Evolutionary conservation across 805 yeast species (phyloP).

Genomic region (Candida xiaguanensis): DNA sequence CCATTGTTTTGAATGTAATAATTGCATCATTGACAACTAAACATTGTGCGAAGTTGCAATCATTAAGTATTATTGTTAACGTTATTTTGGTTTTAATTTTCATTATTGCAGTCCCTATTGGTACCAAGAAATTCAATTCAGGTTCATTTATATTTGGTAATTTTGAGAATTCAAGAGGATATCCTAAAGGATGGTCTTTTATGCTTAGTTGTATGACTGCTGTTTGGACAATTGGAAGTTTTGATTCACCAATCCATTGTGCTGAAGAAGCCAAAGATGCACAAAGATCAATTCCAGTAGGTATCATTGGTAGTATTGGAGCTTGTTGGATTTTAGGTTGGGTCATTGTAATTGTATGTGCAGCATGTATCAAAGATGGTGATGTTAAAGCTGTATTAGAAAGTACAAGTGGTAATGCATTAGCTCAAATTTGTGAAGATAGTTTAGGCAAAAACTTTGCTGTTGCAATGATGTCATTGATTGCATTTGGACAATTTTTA

Average conservation of each 20-base stretch:
- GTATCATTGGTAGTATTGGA: constrained; percentile 52
- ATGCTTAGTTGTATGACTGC: constrained; percentile 56
- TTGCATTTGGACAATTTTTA: constrained; percentile 57
- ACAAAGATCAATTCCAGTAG: constrained; percentile 56
- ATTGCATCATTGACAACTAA: constrained; percentile 56
- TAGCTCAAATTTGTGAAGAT: constrained; percentile 60
- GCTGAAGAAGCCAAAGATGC: constrained; percentile 65
- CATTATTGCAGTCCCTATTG: constrained; percentile 56
- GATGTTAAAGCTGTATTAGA: constrained; percentile 37
- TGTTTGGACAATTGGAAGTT: constrained; percentile 71
- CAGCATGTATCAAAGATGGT: constrained; percentile 49
- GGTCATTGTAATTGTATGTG: constrained; percentile 45
- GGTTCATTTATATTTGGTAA: constrained; percentile 3
- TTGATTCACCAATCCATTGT: constrained; percentile 67
- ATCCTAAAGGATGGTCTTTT: constrained; percentile 36
- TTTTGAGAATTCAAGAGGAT: constrained; percentile 35
- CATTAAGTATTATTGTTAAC: constrained; percentile 53
- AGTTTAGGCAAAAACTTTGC: constrained; percentile 65
- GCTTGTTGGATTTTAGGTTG: constrained; percentile 59
- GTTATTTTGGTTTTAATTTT: constrained; percentile 47
- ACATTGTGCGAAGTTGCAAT: constrained; percentile 53
- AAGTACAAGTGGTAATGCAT: constrained; percentile 47
- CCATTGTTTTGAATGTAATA: constrained; percentile 47
- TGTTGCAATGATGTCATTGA: constrained; percentile 55
- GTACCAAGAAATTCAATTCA: constrained; percentile 2